phyloP scores from a whole-genome alignment of 2,329 filamentous ascomycete genomes.

The Camillea tinctor region DNA sequence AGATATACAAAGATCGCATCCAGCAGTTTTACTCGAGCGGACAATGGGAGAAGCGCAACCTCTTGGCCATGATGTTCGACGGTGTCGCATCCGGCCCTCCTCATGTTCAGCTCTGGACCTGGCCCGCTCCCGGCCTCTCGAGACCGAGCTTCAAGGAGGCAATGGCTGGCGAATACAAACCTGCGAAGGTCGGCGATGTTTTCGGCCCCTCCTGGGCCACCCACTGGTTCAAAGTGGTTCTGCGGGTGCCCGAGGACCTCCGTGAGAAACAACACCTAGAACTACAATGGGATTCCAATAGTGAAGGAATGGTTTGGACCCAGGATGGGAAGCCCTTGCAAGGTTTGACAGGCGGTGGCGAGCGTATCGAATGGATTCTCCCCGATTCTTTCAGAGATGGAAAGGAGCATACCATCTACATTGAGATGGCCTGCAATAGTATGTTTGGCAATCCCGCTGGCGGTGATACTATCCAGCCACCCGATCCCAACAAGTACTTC shows the following conservation, averaged over 20 bases:
- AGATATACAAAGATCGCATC: conserved; percentile 83
- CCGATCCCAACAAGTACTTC: conserved; percentile 80
- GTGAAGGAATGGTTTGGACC: conserved; percentile 92
- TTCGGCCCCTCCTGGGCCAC: conserved; percentile 98
- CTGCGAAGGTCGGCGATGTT: conserved; percentile 70
- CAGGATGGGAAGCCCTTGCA: conserved; percentile 87
- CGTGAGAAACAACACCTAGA: conserved; percentile 79
- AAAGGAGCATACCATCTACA: conserved; percentile 84
- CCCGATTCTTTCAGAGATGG: conserved; percentile 80
- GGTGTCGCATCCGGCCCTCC: conserved; percentile 64
- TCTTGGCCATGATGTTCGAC: conserved; percentile 74
- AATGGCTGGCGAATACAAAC: conserved; percentile 68
- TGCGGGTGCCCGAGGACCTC: conserved; percentile 75
- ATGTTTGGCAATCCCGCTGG: conserved; percentile 95
- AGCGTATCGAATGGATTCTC: conserved; percentile 88
- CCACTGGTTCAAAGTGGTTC: conserved; percentile 88
- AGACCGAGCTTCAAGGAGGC: conserved; percentile 88
- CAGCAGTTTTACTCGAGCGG: conserved; percentile 75
- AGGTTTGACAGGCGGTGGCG: conserved; percentile 85
- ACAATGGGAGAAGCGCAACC: conserved; percentile 74
- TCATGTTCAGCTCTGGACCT: conserved; percentile 81
- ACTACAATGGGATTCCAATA: conserved; percentile 93
- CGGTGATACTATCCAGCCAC: conserved; percentile 85
- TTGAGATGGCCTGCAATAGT: conserved; percentile 97
- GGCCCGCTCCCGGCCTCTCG: conserved; percentile 74